Percentiles rank a stretch among this genome's conserved stretches.
These are phyloP conservation scores for Malassezia arunalokei DNA, from an alignment of 1,284 basidiomycete genomes.

Conservation along the genomic window DNA sequence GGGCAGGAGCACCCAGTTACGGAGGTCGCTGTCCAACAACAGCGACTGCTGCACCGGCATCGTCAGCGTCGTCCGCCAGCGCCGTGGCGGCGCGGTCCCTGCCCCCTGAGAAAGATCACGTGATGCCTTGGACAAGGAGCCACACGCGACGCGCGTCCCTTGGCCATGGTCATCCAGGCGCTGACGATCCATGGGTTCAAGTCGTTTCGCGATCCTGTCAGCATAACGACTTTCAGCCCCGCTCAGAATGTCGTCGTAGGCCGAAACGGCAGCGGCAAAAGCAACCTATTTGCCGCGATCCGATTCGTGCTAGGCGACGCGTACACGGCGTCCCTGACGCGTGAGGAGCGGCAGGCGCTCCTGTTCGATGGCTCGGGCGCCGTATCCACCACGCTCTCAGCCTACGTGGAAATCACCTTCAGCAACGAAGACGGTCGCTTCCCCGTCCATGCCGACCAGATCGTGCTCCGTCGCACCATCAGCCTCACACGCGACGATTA, in stretches of 20 bases:
- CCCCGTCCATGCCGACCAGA: slow-evolving; percentile 36
- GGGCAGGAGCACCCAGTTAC: slow-evolving; percentile 69
- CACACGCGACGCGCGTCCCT: not conserved
- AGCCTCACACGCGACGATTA: slow-evolving; percentile 99
- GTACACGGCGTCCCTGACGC: slow-evolving; percentile 74
- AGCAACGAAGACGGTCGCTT: slow-evolving; percentile 63
- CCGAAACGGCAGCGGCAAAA: slow-evolving; percentile 47
- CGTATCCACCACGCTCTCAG: slow-evolving; percentile 69
- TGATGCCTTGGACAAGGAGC: not conserved
- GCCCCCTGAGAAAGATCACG: not conserved
- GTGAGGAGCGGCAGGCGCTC: slow-evolving; percentile 81
- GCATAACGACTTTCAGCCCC: slow-evolving; percentile 51
- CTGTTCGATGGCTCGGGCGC: slow-evolving; percentile 84
- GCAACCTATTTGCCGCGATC: slow-evolving; percentile 54
- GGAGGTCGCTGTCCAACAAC: slow-evolving; percentile 24
- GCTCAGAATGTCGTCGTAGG: slow-evolving; percentile 46
- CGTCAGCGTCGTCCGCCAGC: too few species aligned
- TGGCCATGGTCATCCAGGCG: slow-evolving; percentile 12
- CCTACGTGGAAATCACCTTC: slow-evolving; percentile 60
- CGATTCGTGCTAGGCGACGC: slow-evolving; percentile 95
- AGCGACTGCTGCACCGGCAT: slow-evolving; percentile 8
- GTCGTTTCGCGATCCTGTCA: slow-evolving; percentile 62
- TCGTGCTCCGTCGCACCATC: slow-evolving; percentile 56
- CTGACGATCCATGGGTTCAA: slow-evolving; percentile 64
- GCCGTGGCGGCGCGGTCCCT: not conserved